Evolutionary conservation across 2,329 filamentous ascomycete genomes (phyloP).

Genomic region (Penicillium digitatum): DNA sequence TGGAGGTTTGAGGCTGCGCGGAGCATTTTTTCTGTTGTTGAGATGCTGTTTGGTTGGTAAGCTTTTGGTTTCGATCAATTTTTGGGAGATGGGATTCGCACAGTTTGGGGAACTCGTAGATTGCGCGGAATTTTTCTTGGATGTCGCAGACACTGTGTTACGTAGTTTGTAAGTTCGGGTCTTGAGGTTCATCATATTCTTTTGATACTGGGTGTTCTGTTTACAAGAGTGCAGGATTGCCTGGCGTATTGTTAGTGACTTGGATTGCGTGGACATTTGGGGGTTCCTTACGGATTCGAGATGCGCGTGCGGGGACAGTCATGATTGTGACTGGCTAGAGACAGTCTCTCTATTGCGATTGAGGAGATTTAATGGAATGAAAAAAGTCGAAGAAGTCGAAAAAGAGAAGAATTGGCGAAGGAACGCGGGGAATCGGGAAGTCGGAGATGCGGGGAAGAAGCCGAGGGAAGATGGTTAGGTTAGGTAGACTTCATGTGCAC

Average conservation of each 20-base stretch:
- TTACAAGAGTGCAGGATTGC: slow-evolving; percentile 48
- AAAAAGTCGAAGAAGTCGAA: neutral
- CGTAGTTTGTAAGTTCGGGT: neutral
- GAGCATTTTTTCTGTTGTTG: slow-evolving; percentile 66
- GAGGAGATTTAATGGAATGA: neutral
- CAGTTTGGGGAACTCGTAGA: slow-evolving; percentile 82
- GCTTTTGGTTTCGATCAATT: neutral
- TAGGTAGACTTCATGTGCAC: neutral
- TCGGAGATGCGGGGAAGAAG: slow-evolving; percentile 19
- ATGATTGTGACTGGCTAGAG: neutral
- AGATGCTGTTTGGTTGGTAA: slow-evolving; percentile 48
- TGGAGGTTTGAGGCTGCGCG: slow-evolving; percentile 49
- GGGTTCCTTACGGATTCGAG: slow-evolving; percentile 27
- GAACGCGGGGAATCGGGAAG: slow-evolving; percentile 5
- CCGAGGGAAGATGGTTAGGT: slow-evolving; percentile 10
- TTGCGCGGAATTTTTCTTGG: slow-evolving; percentile 83
- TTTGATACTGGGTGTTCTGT: slow-evolving; percentile 5
- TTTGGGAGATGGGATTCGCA: slow-evolving; percentile 38
- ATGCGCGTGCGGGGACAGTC: slow-evolving; percentile 12
- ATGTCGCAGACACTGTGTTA: slow-evolving; percentile 76
- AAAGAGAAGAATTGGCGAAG: neutral
- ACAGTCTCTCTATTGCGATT: neutral
- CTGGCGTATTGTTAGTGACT: slow-evolving; percentile 26
- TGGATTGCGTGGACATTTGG: neutral
- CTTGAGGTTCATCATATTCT: neutral